Base-by-base conservation (phyloP, 2,329 filamentous ascomycete species). In the Chrysosphaeria jannelii region DNA sequence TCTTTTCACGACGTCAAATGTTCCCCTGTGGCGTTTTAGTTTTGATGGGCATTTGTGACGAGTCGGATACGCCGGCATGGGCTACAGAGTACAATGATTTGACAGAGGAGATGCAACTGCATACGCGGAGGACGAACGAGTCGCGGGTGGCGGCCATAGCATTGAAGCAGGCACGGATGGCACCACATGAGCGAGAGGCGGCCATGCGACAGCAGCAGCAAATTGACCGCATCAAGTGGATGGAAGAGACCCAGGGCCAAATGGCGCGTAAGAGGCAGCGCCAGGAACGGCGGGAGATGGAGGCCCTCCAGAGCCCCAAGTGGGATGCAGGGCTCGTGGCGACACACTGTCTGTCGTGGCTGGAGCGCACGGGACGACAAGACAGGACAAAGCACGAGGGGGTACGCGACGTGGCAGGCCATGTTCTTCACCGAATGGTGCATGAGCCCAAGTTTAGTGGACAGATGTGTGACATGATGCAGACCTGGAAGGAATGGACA, bases 1-100 rank as follows among this genome's bases (percentile, higher is more conserved):
- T 41, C 1, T 57, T 65, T 27, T 39, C 54, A 3, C 45, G 50
- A 6, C 47, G 46, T 14, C 50, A 53, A 10, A 53, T 52, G 1
- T 48, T 66, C 1, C 58, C 59, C 1, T 63, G 58, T 33, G 60
- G 59, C 15, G 43, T 63, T 14, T 44, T 65, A 14, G 57, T 60
- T n/a, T 35, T 63, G 11, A 37, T 65, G 1, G 44, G 39, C 11
- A 33, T 57, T 4, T 47, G 57, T 4, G 46, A 51, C 23, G 47
- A 53, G 30, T 42, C 43, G 0, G 42, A 47, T 8, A 62, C 58
- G 1, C 59, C 59, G 2, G 45, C 54, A 31, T 64, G 57, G 56
- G 47, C 48, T 1, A 53, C 47, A 0, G 36, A 37, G 13, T 36
- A 50, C 20, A 4, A 6, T 3, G 43, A 48, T 14, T 30, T 40